Base-by-base conservation (phyloP, 768 basidiomycete species). In the Vararia minispora region DNA sequence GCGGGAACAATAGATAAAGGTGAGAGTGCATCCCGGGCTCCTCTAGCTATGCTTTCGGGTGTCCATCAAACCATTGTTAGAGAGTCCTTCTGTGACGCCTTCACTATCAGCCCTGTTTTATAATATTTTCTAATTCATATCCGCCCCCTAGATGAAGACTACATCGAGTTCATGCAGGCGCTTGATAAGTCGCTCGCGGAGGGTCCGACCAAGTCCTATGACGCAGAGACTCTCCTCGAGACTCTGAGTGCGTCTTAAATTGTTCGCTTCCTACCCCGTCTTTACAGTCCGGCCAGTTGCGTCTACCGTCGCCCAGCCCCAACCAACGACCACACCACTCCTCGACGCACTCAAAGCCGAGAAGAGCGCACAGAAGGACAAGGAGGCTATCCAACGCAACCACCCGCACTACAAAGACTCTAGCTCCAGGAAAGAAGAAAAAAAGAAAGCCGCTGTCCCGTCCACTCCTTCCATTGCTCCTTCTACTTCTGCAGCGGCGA, bases 301-400 rank as follows among this genome's bases (percentile, higher is more conserved):
- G 0, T 69, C 80, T 3, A 67, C 65, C 9, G 77, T 78, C 46
- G 66, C 72, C 1, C 59, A 69, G 0, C 63, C 72, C 1, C 66
- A 62, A 30, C 84, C 86, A 2, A 91, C 79, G 46, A 81, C 84
- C 0, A 95, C 94, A 0, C 94, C 94, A 0, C 72, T 98, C 16
- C 75, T 99, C 33, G 92, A 94, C 53, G 88, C 91, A 1, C 76
- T 98, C 45, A 87, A 89, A 47, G 84, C 86, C 0, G 82, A 88
- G 57, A 84, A 80, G 52, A 68, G 58, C 23, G 62, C 63, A 0
- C 72, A 75, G 50, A 79, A 72, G 50, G 85, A 83, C 54, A 86
- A 77, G 51, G 78, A 80, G 49, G 62, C 74, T 21, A 84, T 79
- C 41, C 61, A 77, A 23, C 74, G 79, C 27, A 81, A 76, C 40